Conservation (phyloP, 2,329 filamentous ascomycete species). For the Didymella exigua region DNA sequence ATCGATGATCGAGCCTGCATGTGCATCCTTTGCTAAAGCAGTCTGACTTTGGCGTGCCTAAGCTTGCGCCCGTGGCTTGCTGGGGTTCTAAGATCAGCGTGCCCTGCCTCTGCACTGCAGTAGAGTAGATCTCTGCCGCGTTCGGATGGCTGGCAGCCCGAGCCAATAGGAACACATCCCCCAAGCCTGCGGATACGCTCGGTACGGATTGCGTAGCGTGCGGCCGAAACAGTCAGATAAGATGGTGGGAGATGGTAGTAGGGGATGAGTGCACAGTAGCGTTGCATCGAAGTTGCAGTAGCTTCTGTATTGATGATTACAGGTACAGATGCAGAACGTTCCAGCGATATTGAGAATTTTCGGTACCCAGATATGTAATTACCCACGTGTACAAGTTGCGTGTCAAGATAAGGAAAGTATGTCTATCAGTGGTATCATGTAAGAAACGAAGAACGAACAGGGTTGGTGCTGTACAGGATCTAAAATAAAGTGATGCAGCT, state of each 20-base stretch:
- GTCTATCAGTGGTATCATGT: constrained; percentile 21
- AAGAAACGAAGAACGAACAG: constrained; percentile 1
- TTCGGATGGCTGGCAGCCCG: not conserved
- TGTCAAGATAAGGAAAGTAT: constrained; percentile 3
- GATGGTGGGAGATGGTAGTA: not conserved
- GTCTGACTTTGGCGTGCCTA: not conserved
- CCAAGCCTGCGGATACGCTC: not conserved
- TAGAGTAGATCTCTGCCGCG: not conserved
- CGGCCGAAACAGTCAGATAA: not conserved
- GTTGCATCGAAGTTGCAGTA: not conserved
- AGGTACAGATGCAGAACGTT: not conserved
- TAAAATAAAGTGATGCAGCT: not conserved
- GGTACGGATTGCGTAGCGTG: not conserved
- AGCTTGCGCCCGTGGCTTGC: not conserved
- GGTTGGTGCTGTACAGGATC: not conserved
- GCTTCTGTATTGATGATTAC: not conserved
- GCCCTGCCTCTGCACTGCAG: not conserved
- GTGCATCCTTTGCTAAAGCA: not conserved
- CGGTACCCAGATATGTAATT: not conserved
- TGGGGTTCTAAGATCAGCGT: not conserved
- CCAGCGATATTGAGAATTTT: not conserved
- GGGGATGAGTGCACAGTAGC: not conserved
- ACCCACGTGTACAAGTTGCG: not conserved
- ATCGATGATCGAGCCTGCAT: not conserved
- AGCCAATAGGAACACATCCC: constrained; percentile 3